Evolutionary conservation across 2,329 filamentous ascomycete genomes (phyloP).

Genomic region (Pseudogymnoascus sp.): DNA sequence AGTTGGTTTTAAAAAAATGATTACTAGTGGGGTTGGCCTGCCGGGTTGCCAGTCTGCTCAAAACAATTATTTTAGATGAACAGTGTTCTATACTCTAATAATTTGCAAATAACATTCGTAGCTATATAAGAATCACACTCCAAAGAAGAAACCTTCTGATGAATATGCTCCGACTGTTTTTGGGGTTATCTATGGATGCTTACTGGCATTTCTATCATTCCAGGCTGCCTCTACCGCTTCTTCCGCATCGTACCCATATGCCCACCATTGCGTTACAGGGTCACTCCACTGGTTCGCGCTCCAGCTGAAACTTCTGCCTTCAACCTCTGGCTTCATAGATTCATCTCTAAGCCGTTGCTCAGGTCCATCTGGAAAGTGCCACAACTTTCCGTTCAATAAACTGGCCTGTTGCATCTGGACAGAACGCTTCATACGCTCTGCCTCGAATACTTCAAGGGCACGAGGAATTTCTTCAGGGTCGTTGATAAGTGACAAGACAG

Average conservation of each 20-base stretch:
- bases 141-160: not conserved
- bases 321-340: constrained; percentile 30
- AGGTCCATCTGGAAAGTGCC: constrained; percentile 43
- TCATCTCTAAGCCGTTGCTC: constrained; percentile 47
- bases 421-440: constrained; percentile 27
- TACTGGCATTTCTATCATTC: not conserved
- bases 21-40: not conserved
- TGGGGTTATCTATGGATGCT: not conserved
- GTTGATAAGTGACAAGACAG: constrained; percentile 25
- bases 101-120: not conserved
- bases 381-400: constrained; percentile 37
- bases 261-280: constrained; percentile 31
- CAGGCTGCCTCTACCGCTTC: constrained; percentile 13
- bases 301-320: constrained; percentile 28
- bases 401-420: constrained; percentile 36
- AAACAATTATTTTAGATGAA: not conserved
- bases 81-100: not conserved
- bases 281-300: constrained; percentile 35
- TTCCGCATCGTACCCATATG: constrained; percentile 35
- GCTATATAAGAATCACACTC: not conserved
- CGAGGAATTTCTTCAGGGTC: constrained; percentile 22
- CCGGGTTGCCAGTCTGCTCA: not conserved
- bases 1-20: not conserved
- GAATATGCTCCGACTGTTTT: not conserved
- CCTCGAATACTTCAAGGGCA: constrained; percentile 31